These are phyloP conservation scores for Aspergillus costaricaensis DNA, from an alignment of 2,329 filamentous ascomycete genomes.

Conservation along the genomic window DNA sequence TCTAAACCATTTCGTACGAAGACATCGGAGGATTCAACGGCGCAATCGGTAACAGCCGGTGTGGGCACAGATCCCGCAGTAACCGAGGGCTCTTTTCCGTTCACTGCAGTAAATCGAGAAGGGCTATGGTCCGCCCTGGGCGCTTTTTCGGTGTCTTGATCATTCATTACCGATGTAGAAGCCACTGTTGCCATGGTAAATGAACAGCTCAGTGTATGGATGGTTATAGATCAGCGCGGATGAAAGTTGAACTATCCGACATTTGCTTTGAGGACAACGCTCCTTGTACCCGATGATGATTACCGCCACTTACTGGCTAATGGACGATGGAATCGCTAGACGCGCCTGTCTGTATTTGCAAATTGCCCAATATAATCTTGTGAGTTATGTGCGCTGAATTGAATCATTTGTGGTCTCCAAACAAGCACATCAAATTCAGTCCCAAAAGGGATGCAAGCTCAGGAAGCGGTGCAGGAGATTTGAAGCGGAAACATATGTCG, in stretches of 20 bases:
- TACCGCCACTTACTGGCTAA: neutral
- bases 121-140: slow-evolving; percentile 45
- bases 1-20: slow-evolving; percentile 23
- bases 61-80: slow-evolving; percentile 17
- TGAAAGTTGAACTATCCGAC: neutral
- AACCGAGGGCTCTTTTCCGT: slow-evolving; percentile 39
- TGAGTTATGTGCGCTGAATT: neutral
- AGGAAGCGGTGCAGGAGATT: neutral
- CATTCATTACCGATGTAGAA: slow-evolving; percentile 35
- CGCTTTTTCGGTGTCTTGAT: slow-evolving; percentile 37
- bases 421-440: neutral
- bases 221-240: neutral
- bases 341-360: too few species aligned
- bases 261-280: neutral
- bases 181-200: slow-evolving; percentile 39
- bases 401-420: neutral
- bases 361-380: neutral
- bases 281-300: neutral
- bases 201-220: neutral
- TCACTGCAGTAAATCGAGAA: slow-evolving; percentile 50
- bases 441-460: neutral
- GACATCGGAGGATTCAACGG: slow-evolving; percentile 22
- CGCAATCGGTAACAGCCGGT: slow-evolving; percentile 16
- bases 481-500: neutral
- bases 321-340: neutral